Conservation (phyloP, 306 rosid genomes). For the Casuarina equisetifolia region DNA sequence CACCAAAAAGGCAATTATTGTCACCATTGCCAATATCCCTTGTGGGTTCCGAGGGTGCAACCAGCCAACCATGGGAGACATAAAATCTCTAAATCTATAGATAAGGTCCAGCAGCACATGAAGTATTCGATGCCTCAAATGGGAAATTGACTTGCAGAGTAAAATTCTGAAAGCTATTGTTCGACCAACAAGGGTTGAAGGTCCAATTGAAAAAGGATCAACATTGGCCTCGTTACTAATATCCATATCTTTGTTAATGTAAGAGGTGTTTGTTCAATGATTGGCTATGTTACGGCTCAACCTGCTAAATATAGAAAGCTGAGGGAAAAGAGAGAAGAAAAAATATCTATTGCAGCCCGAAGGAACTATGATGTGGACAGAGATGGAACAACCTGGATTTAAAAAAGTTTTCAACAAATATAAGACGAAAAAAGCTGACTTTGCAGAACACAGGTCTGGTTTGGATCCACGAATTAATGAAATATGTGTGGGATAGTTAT, state of each 20-base stretch:
- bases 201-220: conserved; percentile 83
- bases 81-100: conserved; percentile 46
- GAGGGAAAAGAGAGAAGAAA: conserved; percentile 6
- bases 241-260: conserved; percentile 55
- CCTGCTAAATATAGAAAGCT: conserved; percentile 2
- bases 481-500: background rate
- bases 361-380: background rate
- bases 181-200: conserved; percentile 75
- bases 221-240: conserved; percentile 86
- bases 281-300: conserved; percentile 13
- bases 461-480: conserved; percentile 6
- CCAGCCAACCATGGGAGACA: conserved; percentile 63
- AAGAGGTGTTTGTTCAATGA: conserved; percentile 4
- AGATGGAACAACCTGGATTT: background rate
- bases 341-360: conserved; percentile 17
- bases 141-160: conserved; percentile 78
- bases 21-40: conserved; percentile 86
- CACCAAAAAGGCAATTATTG: conserved; percentile 77
- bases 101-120: conserved; percentile 39
- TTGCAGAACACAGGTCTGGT: background rate
- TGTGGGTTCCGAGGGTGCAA: conserved; percentile 90
- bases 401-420: background rate
- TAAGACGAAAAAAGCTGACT: background rate
- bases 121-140: conserved; percentile 60
- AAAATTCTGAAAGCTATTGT: conserved; percentile 79